These are phyloP conservation scores for Trebouxia sp. DNA, from an alignment of 139 green algal species.

Conservation along the genomic window DNA sequence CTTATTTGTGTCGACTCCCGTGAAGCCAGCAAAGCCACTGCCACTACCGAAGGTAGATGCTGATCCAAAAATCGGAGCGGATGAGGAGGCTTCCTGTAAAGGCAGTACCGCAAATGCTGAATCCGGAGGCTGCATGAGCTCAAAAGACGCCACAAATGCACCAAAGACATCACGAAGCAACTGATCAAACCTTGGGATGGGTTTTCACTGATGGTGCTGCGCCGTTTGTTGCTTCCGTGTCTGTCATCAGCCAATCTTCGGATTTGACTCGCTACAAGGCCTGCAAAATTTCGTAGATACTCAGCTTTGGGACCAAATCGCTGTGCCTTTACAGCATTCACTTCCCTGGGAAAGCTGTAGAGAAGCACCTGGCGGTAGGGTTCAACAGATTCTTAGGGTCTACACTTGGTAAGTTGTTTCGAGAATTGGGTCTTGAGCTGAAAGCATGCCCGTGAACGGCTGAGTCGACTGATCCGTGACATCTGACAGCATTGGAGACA, in stretches of 20 bases:
- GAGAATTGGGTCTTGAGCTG: too few species aligned
- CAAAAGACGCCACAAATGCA: not conserved
- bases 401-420: too few species aligned
- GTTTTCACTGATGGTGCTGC: slow-evolving; percentile 27
- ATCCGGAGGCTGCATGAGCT: not conserved
- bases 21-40: slow-evolving; percentile 76
- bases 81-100: slow-evolving; percentile 26
- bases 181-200: slow-evolving; percentile 23
- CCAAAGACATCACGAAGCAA: not conserved
- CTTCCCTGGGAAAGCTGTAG: too few species aligned
- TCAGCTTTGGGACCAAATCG: too few species aligned
- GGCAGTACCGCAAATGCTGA: not conserved
- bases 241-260: not conserved
- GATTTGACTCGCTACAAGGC: too few species aligned
- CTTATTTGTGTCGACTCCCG: slow-evolving; percentile 41
- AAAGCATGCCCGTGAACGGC: too few species aligned
- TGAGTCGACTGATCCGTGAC: too few species aligned
- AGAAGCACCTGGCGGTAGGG: not conserved
- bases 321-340: too few species aligned
- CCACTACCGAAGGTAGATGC: slow-evolving; percentile 60
- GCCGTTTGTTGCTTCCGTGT: not conserved
- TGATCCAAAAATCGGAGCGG: slow-evolving; percentile 67
- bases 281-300: too few species aligned
- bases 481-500: too few species aligned
- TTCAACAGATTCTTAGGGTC: too few species aligned